Conservation (phyloP, 441 rosid genomes). For the Gossypium trilobum region DNA sequence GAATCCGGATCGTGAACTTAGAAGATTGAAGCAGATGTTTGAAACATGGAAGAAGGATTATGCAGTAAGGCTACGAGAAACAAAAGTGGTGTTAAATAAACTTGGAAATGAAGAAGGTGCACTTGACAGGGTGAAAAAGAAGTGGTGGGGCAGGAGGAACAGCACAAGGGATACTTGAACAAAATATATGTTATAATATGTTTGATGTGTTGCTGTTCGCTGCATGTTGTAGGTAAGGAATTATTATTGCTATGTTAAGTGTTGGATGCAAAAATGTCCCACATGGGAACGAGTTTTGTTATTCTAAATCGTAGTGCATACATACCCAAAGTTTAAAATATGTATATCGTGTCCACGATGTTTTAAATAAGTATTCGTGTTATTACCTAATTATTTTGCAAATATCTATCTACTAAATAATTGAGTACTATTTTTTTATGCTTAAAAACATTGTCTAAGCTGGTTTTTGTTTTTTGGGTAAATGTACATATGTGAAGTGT, state of each 20-base stretch:
- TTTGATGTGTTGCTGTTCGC: constrained; percentile 7
- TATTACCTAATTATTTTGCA: no score
- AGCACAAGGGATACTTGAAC: constrained; percentile 52
- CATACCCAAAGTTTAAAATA: neutral
- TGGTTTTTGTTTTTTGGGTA: no score
- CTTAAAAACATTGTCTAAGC: no score
- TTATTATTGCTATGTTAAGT: neutral
- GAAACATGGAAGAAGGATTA: constrained; percentile 99
- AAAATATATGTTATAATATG: neutral
- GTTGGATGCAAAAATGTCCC: neutral
- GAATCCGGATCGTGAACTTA: constrained; percentile 79
- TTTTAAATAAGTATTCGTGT: no score
- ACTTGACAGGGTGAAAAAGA: constrained; percentile 61
- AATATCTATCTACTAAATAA: no score
- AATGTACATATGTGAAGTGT: no score
- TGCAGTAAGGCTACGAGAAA: constrained; percentile 65
- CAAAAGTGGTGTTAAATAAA: constrained; percentile 74
- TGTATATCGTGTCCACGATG: neutral
- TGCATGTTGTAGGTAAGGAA: neutral
- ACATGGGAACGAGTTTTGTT: neutral
- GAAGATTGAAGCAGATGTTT: constrained; percentile 87
- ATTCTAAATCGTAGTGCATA: neutral
- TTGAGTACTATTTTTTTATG: no score
- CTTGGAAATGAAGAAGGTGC: constrained; percentile 77
- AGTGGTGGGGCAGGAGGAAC: constrained; percentile 97